These are phyloP conservation scores for Ophiostoma himal-ulmi DNA, from an alignment of 2,329 filamentous ascomycete genomes.

Conservation along the genomic window DNA sequence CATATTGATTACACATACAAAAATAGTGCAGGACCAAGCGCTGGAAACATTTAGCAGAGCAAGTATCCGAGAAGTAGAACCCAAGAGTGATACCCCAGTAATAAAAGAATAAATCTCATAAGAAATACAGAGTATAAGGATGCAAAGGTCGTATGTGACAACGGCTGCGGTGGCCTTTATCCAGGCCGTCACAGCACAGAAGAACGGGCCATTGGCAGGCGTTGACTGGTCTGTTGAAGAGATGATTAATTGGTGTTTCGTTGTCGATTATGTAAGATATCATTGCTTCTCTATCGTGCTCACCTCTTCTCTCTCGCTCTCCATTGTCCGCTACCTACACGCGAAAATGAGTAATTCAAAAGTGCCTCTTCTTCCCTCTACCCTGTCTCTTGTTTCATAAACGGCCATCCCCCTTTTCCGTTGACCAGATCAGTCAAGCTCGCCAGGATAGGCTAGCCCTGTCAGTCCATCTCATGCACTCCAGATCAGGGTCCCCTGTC, in stretches of 20 bases:
- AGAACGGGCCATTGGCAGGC: background rate
- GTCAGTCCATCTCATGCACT: background rate
- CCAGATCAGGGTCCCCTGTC: slow-evolving; percentile 4
- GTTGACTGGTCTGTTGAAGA: background rate
- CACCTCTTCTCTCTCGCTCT: background rate
- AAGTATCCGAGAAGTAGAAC: background rate
- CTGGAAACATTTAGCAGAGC: background rate
- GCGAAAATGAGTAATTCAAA: background rate
- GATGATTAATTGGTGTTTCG: background rate
- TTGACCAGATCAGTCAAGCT: slow-evolving; percentile 11
- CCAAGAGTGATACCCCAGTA: no score
- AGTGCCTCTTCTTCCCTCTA: background rate
- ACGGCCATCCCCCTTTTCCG: slow-evolving; percentile 10
- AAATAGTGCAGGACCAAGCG: background rate
- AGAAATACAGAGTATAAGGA: background rate
- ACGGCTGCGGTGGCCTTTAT: background rate
- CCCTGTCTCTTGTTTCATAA: background rate
- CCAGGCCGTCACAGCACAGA: background rate
- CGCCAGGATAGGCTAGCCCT: background rate
- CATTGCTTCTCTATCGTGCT: background rate
- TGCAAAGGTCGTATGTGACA: background rate
- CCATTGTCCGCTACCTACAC: no score
- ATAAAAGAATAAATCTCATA: no score
- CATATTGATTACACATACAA: background rate
- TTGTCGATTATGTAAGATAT: background rate